Evolutionary conservation across 2,329 filamentous ascomycete genomes (phyloP).

Genomic region (Colletotrichum trifolii): DNA sequence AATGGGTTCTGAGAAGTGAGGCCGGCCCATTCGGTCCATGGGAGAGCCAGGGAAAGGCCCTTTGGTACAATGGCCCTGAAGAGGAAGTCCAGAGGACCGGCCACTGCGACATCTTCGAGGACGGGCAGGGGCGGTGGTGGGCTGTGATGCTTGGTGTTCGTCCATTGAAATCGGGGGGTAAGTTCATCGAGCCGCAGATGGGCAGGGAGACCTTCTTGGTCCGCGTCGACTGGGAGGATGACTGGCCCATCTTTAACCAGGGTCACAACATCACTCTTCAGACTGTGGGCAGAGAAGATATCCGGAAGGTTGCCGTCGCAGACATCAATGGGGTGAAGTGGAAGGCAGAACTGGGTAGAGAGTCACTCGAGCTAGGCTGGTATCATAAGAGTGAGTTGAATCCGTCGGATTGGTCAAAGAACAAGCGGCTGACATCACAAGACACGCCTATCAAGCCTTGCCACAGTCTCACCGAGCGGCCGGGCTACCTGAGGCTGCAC

Average conservation of each 20-base stretch:
- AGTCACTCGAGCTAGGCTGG: constrained; percentile 49
- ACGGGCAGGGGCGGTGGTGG: constrained; percentile 58
- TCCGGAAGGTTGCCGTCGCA: constrained; percentile 35
- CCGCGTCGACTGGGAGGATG: constrained; percentile 59
- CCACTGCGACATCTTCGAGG: constrained; percentile 60
- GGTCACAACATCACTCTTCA: constrained; percentile 55
- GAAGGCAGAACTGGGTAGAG: constrained; percentile 47
- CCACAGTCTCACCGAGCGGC: constrained; percentile 57
- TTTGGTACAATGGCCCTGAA: constrained; percentile 57
- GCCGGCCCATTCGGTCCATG: constrained; percentile 58
- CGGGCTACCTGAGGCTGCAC: constrained; percentile 57
- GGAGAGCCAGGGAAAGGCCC: constrained; percentile 56
- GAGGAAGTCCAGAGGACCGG: constrained; percentile 63
- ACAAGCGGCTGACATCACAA: constrained; percentile 36
- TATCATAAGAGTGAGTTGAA: constrained; percentile 49
- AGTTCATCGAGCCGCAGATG: constrained; percentile 54
- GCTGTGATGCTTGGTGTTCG: constrained; percentile 59
- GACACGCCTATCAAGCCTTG: constrained; percentile 60
- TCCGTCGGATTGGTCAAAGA: neutral
- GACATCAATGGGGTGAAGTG: constrained; percentile 48
- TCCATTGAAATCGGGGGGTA: constrained; percentile 43
- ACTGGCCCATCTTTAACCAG: constrained; percentile 63
- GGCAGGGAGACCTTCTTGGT: constrained; percentile 62
- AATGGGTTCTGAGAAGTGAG: constrained; percentile 61
- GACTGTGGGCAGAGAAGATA: constrained; percentile 44